A percentile compares a stretch with the other conserved stretches of the same genome.
Evolutionary conservation across 2,329 filamentous ascomycete genomes (phyloP).

Genomic region (Xenosphaeropsis pyriputrescens): DNA sequence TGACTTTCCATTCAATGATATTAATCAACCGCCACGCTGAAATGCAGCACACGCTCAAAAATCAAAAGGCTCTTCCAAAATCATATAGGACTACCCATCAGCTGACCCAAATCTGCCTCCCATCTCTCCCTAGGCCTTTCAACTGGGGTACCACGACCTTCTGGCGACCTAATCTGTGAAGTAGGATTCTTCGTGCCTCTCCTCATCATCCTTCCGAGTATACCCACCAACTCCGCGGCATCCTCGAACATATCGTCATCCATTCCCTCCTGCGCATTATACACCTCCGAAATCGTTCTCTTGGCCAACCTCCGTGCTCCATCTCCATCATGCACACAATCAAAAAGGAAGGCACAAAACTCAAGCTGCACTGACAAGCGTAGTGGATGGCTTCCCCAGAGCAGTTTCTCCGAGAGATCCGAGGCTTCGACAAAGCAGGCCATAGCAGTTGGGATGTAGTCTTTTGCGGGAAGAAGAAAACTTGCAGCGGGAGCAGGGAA

Average conservation of each 20-base stretch:
- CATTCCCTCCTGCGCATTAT: slow-evolving; percentile 82
- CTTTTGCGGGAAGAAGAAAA: slow-evolving; percentile 63
- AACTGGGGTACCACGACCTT: not conserved
- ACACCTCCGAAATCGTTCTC: slow-evolving; percentile 77
- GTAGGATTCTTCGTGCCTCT: slow-evolving; percentile 29
- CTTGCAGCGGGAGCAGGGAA: slow-evolving; percentile 32
- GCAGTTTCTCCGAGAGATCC: slow-evolving; percentile 54
- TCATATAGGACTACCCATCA: too few species aligned
- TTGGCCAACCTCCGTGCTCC: slow-evolving; percentile 65
- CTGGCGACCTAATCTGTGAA: not conserved
- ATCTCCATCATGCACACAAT: slow-evolving; percentile 74
- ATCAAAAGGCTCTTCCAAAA: too few species aligned
- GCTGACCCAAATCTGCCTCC: too few species aligned
- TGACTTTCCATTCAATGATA: too few species aligned
- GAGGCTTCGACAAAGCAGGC: slow-evolving; percentile 70
- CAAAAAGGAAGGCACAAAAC: slow-evolving; percentile 84
- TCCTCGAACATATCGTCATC: slow-evolving; percentile 93
- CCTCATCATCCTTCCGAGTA: slow-evolving; percentile 80
- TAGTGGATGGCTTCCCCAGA: slow-evolving; percentile 81
- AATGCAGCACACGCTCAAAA: too few species aligned
- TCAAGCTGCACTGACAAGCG: slow-evolving; percentile 84
- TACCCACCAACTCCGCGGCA: slow-evolving; percentile 73
- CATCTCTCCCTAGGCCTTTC: too few species aligned
- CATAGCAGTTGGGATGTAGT: slow-evolving; percentile 75
- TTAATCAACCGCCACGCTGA: too few species aligned